phyloP scores from a whole-genome alignment of 352 stramenopile genomes.

The Globisporangium middletonii region DNA sequence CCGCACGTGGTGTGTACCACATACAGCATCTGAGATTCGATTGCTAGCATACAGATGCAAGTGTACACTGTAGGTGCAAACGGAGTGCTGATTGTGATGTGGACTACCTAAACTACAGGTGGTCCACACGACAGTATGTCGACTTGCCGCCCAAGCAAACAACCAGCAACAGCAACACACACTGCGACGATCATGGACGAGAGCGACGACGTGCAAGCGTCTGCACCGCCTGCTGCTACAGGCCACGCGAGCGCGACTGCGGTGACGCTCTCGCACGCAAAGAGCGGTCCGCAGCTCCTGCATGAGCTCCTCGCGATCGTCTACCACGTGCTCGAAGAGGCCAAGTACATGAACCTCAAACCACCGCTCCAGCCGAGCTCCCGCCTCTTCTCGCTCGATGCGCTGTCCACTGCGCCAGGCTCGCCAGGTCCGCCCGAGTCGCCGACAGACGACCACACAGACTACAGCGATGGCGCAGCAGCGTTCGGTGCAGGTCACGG shows the following conservation, averaged over 20 bases:
- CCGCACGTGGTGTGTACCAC: too few relatives aligned
- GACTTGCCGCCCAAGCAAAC: neutral
- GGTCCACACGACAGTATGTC: neutral
- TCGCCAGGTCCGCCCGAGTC: constrained; percentile 23
- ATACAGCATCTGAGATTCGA: too few relatives aligned
- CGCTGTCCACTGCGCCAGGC: constrained; percentile 26
- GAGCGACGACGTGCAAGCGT: neutral
- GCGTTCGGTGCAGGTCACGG: constrained; percentile 19
- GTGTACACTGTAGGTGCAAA: too few relatives aligned
- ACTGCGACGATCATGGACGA: neutral
- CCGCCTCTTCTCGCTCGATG: constrained; percentile 63
- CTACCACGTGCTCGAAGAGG: constrained; percentile 76
- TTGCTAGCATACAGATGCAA: too few relatives aligned
- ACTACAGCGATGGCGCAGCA: constrained; percentile 42
- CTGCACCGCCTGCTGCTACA: too few relatives aligned
- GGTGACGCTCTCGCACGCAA: constrained; percentile 11
- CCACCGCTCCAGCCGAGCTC: constrained; percentile 74
- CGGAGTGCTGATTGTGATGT: too few relatives aligned
- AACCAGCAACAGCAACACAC: neutral
- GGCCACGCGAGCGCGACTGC: neutral
- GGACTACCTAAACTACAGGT: neutral
- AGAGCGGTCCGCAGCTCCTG: constrained; percentile 52
- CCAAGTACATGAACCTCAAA: constrained; percentile 82
- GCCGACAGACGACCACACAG: constrained; percentile 40
- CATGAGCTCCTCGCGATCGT: constrained; percentile 66